A percentile compares a stretch with the other conserved stretches of the same genome.
phyloP scores from a whole-genome alignment of 768 basidiomycete species.

The Rhodotorula babjevae region DNA sequence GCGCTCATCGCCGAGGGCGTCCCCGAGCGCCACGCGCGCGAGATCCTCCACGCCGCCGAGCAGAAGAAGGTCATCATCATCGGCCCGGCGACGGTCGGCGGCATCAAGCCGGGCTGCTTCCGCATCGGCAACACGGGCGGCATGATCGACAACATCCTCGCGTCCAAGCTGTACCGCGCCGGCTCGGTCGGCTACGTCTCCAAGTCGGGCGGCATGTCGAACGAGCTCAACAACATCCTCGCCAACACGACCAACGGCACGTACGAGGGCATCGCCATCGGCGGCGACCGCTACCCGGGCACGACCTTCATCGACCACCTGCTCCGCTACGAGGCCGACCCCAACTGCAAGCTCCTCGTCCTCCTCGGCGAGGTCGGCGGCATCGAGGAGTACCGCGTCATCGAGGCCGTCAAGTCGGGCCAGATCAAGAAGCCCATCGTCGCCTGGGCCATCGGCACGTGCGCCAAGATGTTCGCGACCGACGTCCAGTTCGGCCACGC shows the following conservation, averaged over 20 bases:
- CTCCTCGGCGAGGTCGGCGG: conserved; percentile 98
- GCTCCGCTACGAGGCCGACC: conserved; percentile 92
- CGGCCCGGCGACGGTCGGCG: conserved; percentile 96
- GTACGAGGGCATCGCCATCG: conserved; percentile 99
- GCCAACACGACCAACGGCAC: conserved; percentile 92
- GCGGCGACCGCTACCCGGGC: conserved; percentile 98
- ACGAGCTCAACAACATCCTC: conserved; percentile 99
- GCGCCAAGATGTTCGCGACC: conserved; percentile 99
- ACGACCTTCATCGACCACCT: conserved; percentile 99
- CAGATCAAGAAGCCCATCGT: conserved; percentile 97
- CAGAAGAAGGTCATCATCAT: conserved; percentile 83
- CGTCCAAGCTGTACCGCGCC: conserved; percentile 95
- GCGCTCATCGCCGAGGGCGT: conserved; percentile 99
- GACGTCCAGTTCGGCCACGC: conserved; percentile 99
- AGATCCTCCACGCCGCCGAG: conserved; percentile 84
- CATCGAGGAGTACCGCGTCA: conserved; percentile 97
- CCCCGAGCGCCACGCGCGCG: conserved; percentile 92
- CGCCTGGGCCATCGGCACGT: conserved; percentile 99
- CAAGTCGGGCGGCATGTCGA: conserved; percentile 99
- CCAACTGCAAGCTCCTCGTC: conserved; percentile 98
- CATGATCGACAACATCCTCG: conserved; percentile 99
- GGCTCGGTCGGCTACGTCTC: conserved; percentile 98
- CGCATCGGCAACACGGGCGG: conserved; percentile 98
- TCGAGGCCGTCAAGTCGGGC: conserved; percentile 90
- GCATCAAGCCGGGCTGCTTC: conserved; percentile 99